Evolutionary conservation across 1,139 yeast genomes (phyloP), one percentile per base, ranked within the genome.

Genomic region (Maudiozyma humilis): DNA sequence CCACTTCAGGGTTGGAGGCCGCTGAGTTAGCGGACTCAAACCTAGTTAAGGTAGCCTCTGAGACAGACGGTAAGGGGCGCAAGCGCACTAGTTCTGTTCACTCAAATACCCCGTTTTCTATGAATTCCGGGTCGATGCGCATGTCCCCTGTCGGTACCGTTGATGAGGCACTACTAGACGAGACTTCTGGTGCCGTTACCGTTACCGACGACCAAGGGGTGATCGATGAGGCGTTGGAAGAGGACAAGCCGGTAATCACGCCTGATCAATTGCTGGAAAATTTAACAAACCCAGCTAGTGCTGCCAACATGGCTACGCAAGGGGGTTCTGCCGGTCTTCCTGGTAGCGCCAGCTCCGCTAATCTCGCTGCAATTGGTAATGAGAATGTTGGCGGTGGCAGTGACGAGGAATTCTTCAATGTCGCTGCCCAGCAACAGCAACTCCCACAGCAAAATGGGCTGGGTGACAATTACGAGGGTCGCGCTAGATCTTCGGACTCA

Each of bases 181-280:
- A 27, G 5, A 8, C 39, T 5, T n/a, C 19, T n/a, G 16, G 30
- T 1, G 41, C 31, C 2, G 20, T 31, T 40, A 7, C 44, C 44
- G 17, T 56, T 3, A 47, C 52, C 19, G 48, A 48, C 13, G 46
- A 48, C 17, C 27, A 23, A 6, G 53, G 51, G 2, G 52, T n/a
- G 15, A 23, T 18, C 18, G 36, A 20, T 15, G 12, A 4, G 7
- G 6, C 14, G 14, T 2, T 27, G 4, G n/a, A 19, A 6, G 23
- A 16, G 15, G 27, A 23, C 27, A 6, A 23, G 27, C 27, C 27
- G 6, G 27, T 23, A 23, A 47, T 59, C 27, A 53, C 56, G 8
- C 56, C 62, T 1, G 63, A 61, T 42, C 51, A 54, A 40, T 59
- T 61, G 34, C 54, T 61, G 55, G 61, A 59, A 37, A 60, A 57